phyloP scores from a whole-genome alignment of 1,284 basidiomycete genomes.

The Ceratorhiza oryzae-sativae region DNA sequence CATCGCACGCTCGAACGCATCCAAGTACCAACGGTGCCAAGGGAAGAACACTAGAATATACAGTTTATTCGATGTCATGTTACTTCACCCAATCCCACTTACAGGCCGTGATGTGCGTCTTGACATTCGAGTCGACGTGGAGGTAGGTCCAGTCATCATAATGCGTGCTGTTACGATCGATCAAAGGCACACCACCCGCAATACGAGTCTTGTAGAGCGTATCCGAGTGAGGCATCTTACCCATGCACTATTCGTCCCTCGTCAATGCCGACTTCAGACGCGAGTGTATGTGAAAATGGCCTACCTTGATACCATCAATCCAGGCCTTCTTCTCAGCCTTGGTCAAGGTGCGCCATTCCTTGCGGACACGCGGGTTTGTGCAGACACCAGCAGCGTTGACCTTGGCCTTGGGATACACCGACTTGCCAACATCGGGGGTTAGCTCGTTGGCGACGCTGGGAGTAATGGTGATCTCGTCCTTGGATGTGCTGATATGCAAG shows the following conservation, averaged over 20 bases:
- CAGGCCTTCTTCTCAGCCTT: conserved; percentile 35
- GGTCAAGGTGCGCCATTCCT: conserved; percentile 28
- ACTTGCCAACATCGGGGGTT: conserved; percentile 32
- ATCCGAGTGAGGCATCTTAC: conserved; percentile 23
- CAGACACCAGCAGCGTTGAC: conserved; percentile 4
- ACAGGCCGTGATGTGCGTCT: conserved; percentile 31
- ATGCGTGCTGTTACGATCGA: neutral
- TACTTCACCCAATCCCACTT: neutral
- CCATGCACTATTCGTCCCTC: conserved; percentile 15
- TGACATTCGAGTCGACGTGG: conserved; percentile 30
- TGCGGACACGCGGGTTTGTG: conserved; percentile 27
- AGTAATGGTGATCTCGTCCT: conserved; percentile 3
- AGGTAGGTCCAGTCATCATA: conserved; percentile 38
- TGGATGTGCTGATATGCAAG: conserved; percentile 9
- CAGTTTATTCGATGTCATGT: neutral
- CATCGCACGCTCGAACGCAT: conserved; percentile 33
- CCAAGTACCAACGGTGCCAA: conserved; percentile 38
- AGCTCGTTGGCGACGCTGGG: conserved; percentile 7
- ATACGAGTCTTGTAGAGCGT: conserved; percentile 31
- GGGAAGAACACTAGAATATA: conserved; percentile 36
- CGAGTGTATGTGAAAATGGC: neutral
- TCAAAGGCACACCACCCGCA: conserved; percentile 25
- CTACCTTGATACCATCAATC: conserved; percentile 38
- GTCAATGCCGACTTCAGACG: neutral
- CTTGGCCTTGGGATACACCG: conserved; percentile 2